Evolutionary conservation across 1,284 basidiomycete species (phyloP), one percentile per base, ranked within the genome.

Genomic region (Acaromyces ingoldii): DNA sequence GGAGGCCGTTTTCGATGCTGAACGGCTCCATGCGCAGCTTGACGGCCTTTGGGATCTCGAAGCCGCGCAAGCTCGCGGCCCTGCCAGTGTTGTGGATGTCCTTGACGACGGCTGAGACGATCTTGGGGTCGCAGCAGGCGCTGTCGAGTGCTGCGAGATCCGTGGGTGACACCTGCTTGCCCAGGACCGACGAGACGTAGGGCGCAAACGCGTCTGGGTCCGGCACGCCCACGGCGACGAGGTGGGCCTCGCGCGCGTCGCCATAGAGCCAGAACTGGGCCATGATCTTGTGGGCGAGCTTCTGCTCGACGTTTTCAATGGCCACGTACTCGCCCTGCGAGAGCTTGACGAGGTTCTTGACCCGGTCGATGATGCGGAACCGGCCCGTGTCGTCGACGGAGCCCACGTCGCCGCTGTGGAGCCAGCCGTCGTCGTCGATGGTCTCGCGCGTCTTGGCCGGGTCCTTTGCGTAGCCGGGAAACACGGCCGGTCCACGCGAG

Each of bases 361-460:
- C 85, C 53, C 93, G 84, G 77, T 98, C 93, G 49, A 97, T 83
- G 72, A 97, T 92, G 79, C 83, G 88, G 75, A 97, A 73, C 13
- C 91, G 84, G 22, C 91, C 91, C 31, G 74, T 78, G 5, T 79
- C 72, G 76, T 98, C 95, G 41, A 98, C 65, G 17, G 62, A 55
- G 5, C 70, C 78, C 57, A 96, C 83, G 74, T 95, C 92, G 49
- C 93, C 93, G 1, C 89, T 91, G 76, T 89, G 89, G 58, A 93
- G 75, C 91, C 91, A 99, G 4, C 91, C 91, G 46, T 82, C 80
- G 22, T 76, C 68, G 60, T 81, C 80, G 39, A 83, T 66, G 78
- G 81, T 75, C 75, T 82, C 81, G 33, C 64, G 68, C 3, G 82
- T 82, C 74, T 81, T 82, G 53, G 74, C 77, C 26, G 75, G 72